Base-by-base conservation (phyloP, 495 filamentous ascomycete species). In the Penicillium dipodomyicola region DNA sequence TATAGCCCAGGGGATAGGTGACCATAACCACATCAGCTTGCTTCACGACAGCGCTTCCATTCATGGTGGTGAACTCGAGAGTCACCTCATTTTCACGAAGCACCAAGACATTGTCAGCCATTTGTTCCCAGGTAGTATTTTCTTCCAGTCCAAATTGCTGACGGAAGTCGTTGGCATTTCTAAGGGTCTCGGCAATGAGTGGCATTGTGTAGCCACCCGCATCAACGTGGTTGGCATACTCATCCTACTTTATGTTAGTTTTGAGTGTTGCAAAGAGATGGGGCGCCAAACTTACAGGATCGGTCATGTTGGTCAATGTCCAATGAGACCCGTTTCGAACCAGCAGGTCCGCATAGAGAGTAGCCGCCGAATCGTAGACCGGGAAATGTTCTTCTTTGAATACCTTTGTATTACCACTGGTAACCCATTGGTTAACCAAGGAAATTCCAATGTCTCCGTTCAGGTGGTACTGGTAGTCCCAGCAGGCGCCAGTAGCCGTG, bases 121-220 rank as follows among this genome's bases (percentile, higher is more conserved):
- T 78, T 17, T 82, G 74, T 1, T 65, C 60, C 76, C 79, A 86
- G 7, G 79, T 82, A 3, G 74, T 59, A 29, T 84, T 81, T 5
- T 67, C 58, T 2, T 70, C 60, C n/a, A 83, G 60, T 22, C 80
- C 82, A 59, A 89, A 81, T 27, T 85, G 66, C 17, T 71, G 58
- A 32, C 83, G 82, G 62, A 87, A 81, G 5, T 62, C 35, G 59
- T 86, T 86, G 10, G 84, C 82, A 49, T 80, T 70, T 5, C 57
- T 72, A 56, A 82, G 78, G 15, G 80, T 87, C 63, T 77, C 73
- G 33, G 74, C 82, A 54, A 89, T 83, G 9, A 88, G 72, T 0
- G 86, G 81, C 75, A 88, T 88, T 1, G 88, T 91, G 64, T 83
- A 92, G 23, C 84, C 88, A 42, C 86, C 85, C 22, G 89, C 88